Evolutionary conservation across 331 rosid species (phyloP).

Genomic region (Saraca asoca): DNA sequence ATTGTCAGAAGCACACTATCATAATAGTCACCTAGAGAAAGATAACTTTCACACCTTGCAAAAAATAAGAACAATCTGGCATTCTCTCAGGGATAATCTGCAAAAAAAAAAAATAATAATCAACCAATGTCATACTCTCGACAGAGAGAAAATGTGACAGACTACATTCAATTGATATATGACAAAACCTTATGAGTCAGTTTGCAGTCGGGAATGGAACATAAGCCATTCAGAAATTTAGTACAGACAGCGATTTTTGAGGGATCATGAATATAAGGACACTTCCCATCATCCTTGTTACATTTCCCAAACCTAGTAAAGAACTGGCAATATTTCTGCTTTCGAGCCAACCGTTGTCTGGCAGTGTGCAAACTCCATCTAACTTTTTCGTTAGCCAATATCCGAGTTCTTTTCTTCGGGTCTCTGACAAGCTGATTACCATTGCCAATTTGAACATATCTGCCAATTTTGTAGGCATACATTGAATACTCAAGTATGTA

Average conservation of each 20-base stretch:
- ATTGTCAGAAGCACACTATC: slow-evolving; percentile 47
- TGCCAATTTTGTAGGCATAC: slow-evolving; percentile 41
- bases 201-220: slow-evolving; percentile 84
- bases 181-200: slow-evolving; percentile 90
- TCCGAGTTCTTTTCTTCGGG: slow-evolving; percentile 87
- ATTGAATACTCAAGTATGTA: slow-evolving; percentile 5
- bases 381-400: slow-evolving; percentile 91
- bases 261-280: slow-evolving; percentile 91
- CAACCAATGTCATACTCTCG: slow-evolving; percentile 30
- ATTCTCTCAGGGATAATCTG: slow-evolving; percentile 98
- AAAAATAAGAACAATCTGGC: slow-evolving; percentile 91
- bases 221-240: slow-evolving; percentile 87
- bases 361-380: slow-evolving; percentile 99
- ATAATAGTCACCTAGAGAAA: slow-evolving; percentile 28
- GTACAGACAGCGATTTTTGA: slow-evolving; percentile 98
- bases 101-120: slow-evolving; percentile 42
- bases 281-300: slow-evolving; percentile 86
- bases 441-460: slow-evolving; percentile 88
- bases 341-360: slow-evolving; percentile 85
- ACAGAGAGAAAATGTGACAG: slow-evolving; percentile 30
- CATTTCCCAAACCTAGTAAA: slow-evolving; percentile 95
- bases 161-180: slow-evolving; percentile 42
- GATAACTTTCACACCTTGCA: slow-evolving; percentile 64
- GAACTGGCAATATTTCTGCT: slow-evolving; percentile 87
- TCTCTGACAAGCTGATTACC: slow-evolving; percentile 90